Evolutionary conservation across 2,329 filamentous ascomycete genomes (phyloP).

Genomic region (Ophiocordyceps robertsii): DNA sequence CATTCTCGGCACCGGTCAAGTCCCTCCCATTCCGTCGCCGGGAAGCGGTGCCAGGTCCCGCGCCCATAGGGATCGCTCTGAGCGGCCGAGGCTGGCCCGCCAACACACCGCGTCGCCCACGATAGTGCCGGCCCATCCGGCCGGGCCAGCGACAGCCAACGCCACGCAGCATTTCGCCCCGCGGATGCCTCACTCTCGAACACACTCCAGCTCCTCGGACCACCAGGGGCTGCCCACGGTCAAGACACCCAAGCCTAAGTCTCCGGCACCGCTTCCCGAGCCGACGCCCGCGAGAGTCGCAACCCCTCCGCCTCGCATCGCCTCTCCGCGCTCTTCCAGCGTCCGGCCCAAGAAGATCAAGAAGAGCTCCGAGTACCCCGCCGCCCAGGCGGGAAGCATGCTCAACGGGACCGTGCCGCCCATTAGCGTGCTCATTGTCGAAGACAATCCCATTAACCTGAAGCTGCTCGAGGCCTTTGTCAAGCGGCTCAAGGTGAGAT

Average conservation of each 20-base stretch:
- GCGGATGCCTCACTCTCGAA: slow-evolving; percentile 35
- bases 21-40: slow-evolving; percentile 71
- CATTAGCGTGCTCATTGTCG: slow-evolving; percentile 94
- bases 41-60: slow-evolving; percentile 55
- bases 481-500: slow-evolving; percentile 87
- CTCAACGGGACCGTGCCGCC: slow-evolving; percentile 78
- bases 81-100: slow-evolving; percentile 48
- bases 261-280: slow-evolving; percentile 42
- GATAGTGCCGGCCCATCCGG: slow-evolving; percentile 21
- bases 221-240: slow-evolving; percentile 29
- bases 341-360: slow-evolving; percentile 37
- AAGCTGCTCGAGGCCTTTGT: slow-evolving; percentile 90
- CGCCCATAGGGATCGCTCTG: slow-evolving; percentile 40
- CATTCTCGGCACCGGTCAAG: slow-evolving; percentile 65
- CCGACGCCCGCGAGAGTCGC: slow-evolving; percentile 28
- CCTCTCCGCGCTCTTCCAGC: slow-evolving; percentile 35
- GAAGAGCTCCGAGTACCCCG: slow-evolving; percentile 31
- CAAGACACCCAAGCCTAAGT: slow-evolving; percentile 37
- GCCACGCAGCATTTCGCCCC: slow-evolving; percentile 19
- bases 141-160: slow-evolving; percentile 16
- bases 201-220: slow-evolving; percentile 47
- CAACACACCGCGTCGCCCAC: slow-evolving; percentile 77
- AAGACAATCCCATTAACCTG: slow-evolving; percentile 97
- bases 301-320: slow-evolving; percentile 34
- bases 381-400: slow-evolving; percentile 37